Evolutionary conservation across 2,329 filamentous ascomycete genomes (phyloP), one percentile per base, ranked within the genome.

Genomic region (Ceratocystiopsis sp.): DNA sequence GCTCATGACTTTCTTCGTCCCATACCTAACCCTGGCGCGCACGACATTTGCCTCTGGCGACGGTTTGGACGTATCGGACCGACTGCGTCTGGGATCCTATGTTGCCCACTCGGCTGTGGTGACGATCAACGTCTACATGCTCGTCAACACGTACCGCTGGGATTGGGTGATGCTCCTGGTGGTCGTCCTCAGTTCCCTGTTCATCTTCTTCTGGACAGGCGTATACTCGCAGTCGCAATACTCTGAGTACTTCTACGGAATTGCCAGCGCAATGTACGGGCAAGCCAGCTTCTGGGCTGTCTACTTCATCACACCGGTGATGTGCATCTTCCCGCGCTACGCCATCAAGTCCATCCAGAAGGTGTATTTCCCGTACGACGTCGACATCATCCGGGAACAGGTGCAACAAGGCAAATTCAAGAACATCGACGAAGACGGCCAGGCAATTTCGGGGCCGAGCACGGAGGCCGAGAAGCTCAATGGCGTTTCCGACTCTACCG

Each of bases 111-210:
- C 84, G 14, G 78, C 84, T 8, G 79, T 98, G 46, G 65, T 93
- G 51, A 80, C 84, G 36, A 93, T 94, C 67, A 98, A 98, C 61
- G 66, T 80, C 46, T 98, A 96, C 65, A 84, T 98, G 52, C 67
- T 98, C 50, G 78, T 96, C 65, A 98, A 98, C 62, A 93, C 84
- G 1, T 96, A 94, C 61, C 77, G 89, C 47, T 98, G 91, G 91
- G 91, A 98, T 59, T 98, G 89, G 89, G 68, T 98, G 54, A 93
- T 93, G 63, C 62, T 87, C 18, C 66, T 94, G 46, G 80, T 95
- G 48, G 80, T 93, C 42, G 62, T 63, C 19, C 72, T 96, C 59
- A 94, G 86, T 62, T 81, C 82, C 48, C 59, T 96, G 29, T 74
- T 95, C 53, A 75, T 96, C 55, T 98, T 86, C 68, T 81, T 93